Conservation (phyloP, 1,284 basidiomycete genomes). For the Sporisorium iseilematis-ciliati region DNA sequence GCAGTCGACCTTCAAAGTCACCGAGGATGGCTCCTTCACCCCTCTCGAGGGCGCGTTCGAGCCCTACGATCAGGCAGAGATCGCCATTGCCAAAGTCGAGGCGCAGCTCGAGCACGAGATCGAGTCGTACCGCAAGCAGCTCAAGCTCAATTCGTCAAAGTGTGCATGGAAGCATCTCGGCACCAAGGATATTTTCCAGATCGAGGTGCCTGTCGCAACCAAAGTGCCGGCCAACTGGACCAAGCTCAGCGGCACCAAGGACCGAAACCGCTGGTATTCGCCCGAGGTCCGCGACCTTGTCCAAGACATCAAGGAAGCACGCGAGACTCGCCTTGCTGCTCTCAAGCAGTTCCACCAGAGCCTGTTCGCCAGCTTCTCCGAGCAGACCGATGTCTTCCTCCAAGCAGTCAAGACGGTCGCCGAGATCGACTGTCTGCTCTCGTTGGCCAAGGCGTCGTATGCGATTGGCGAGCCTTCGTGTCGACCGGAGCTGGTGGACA, state of each 20-base stretch:
- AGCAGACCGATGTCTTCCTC: conserved; percentile 73
- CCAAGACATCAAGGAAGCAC: conserved; percentile 67
- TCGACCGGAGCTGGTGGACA: conserved; percentile 86
- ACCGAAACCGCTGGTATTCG: conserved; percentile 66
- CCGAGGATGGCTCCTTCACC: conserved; percentile 65
- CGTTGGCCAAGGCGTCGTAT: conserved; percentile 87
- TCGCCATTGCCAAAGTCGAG: conserved; percentile 55
- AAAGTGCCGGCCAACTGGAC: conserved; percentile 66
- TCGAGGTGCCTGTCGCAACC: conserved; percentile 65
- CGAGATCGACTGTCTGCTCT: conserved; percentile 93
- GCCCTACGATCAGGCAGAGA: conserved; percentile 60
- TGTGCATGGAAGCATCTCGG: conserved; percentile 68
- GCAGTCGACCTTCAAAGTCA: conserved; percentile 54
- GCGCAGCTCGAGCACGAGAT: conserved; percentile 59
- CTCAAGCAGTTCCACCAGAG: conserved; percentile 63
- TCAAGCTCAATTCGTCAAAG: conserved; percentile 50
- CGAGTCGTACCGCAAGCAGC: conserved; percentile 45
- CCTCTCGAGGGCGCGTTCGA: conserved; percentile 57
- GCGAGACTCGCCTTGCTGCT: conserved; percentile 66
- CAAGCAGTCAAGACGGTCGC: conserved; percentile 75
- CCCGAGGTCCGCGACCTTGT: conserved; percentile 64
- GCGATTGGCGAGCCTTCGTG: conserved; percentile 93
- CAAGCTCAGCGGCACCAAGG: conserved; percentile 65
- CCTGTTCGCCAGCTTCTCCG: conserved; percentile 83
- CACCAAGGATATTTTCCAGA: conserved; percentile 69